Evolutionary conservation across 371 early-diverging fungal species (phyloP), one percentile per base, ranked within the genome.

Genomic region (Mucor indicus): DNA sequence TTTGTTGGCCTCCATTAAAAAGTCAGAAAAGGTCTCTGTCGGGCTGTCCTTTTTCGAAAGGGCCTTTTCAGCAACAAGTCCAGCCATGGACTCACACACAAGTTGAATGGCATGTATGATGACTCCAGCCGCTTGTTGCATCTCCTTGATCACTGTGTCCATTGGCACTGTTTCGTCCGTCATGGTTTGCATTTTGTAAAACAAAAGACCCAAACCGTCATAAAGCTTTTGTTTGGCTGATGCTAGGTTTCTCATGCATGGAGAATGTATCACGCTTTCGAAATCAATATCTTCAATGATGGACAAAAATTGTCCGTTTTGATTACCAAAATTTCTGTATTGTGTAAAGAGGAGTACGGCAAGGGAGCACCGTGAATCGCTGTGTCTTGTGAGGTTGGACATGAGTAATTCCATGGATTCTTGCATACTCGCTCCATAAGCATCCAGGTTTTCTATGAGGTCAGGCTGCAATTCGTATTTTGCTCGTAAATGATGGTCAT

Each of bases 131-230:
- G 57, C 53, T 3, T 36, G 9, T 16, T 57, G 51, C 52, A 71
- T 53, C 5, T 62, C 60, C 8, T 19, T 7, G 1, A 59, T 40
- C 1, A 45, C 27, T 1, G 27, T 50, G 2, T 55, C 35, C 45
- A 53, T 38, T 1, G 60, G 15, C 2, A 67, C 38, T 30, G 43
- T 24, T 27, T 81, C 67, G 50, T 83, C 67, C 1, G 85, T 85
- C 19, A 84, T 74, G 27, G 65, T 59, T 44, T 85, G 85, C 25
- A 85, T 72, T 6, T 79, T 72, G 58, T 75, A 82, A 36, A 89
- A 83, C 22, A 90, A 60, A 0, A 72, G 58, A 0, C 87, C 84
- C 15, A 90, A 70, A 16, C 75, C 73, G 52, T 88, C 85, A 59
- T 81, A 84, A 15, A 90, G 50, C 3, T 54, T 54, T 37, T 87